phyloP scores from a whole-genome alignment of 306 rosid species.

The Purshia tridentata region DNA sequence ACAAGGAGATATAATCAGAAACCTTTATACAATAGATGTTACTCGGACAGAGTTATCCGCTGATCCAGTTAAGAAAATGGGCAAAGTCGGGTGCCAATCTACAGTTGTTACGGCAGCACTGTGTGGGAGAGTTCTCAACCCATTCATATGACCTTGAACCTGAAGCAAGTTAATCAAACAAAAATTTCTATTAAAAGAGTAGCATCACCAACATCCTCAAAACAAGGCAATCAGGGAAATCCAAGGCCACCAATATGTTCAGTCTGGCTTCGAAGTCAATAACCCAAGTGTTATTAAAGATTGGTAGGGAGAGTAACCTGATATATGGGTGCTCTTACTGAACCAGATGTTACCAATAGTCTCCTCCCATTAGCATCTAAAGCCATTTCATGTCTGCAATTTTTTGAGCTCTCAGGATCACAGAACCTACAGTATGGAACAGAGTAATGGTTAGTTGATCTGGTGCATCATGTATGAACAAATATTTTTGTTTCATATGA shows the following conservation, averaged over 20 bases:
- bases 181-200: constrained; percentile 2
- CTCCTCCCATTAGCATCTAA: constrained; percentile 83
- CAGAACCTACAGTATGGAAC: constrained; percentile 49
- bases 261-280: not conserved
- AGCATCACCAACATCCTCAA: not conserved
- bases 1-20: constrained; percentile 12
- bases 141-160: constrained; percentile 65
- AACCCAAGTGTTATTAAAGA: not conserved
- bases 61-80: constrained; percentile 88
- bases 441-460: not conserved
- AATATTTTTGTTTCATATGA: not conserved
- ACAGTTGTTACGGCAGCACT: constrained; percentile 78
- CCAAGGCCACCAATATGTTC: constrained; percentile 13
- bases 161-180: constrained; percentile 30
- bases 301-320: constrained; percentile 51
- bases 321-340: constrained; percentile 83
- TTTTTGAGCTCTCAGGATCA: constrained; percentile 54
- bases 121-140: constrained; percentile 85
- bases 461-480: not conserved
- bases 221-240: not conserved
- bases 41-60: constrained; percentile 92
- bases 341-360: constrained; percentile 75
- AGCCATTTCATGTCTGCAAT: constrained; percentile 88
- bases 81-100: constrained; percentile 94
- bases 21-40: constrained; percentile 54